Evolutionary conservation across 345 rosid species (phyloP).

Genomic region (Clarkia xantiana): DNA sequence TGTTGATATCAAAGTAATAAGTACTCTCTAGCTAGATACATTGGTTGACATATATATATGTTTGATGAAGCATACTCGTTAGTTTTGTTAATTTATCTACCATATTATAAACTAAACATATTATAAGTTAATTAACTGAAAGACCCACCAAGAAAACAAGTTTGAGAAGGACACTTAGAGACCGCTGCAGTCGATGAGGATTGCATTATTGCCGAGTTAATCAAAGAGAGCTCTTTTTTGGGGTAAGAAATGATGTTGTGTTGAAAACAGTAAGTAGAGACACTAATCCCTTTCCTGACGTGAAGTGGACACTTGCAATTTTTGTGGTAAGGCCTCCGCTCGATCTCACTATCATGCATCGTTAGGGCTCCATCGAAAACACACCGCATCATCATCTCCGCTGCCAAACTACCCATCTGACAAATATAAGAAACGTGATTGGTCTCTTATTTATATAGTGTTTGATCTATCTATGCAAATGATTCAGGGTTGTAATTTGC

Average conservation of each 20-base stretch:
- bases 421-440: no score
- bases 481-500: no score
- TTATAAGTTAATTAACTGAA: neutral
- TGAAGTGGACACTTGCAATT: conserved; percentile 7
- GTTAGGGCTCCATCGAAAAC: conserved; percentile 3
- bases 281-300: neutral
- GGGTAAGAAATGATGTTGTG: neutral
- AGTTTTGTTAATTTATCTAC: neutral
- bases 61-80: neutral
- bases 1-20: no score
- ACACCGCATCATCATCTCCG: conserved; percentile 1
- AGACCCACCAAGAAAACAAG: no score
- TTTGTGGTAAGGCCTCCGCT: conserved; percentile 10
- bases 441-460: neutral
- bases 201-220: neutral
- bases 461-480: neutral
- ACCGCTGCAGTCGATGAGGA: neutral
- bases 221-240: neutral
- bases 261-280: neutral
- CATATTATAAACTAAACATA: neutral
- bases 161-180: neutral
- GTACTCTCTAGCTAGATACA: no score
- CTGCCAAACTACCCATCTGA: neutral
- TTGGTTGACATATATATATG: neutral
- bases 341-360: neutral